phyloP scores from a whole-genome alignment of 148 eudicot genomes.

The Heliosperma pusillum region DNA sequence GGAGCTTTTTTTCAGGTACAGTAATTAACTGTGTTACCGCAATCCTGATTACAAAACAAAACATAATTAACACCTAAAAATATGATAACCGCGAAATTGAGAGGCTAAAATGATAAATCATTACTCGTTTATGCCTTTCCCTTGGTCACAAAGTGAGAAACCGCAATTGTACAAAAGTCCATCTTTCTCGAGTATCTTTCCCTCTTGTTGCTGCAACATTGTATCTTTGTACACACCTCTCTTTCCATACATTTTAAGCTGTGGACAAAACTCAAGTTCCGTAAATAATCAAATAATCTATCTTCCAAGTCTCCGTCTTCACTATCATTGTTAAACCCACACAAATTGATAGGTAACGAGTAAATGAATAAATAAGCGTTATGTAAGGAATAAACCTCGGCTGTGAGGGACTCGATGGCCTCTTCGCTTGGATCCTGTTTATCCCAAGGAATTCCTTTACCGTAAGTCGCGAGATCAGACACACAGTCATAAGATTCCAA shows the following conservation, averaged over 20 bases:
- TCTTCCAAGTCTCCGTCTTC: too few species aligned
- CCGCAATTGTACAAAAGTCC: conserved; percentile 73
- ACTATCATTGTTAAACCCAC: too few species aligned
- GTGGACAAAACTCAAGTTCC: neutral
- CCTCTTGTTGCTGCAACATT: conserved; percentile 66
- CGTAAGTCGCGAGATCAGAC: conserved; percentile 52
- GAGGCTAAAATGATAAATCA: neutral
- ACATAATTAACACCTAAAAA: neutral
- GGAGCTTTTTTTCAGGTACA: conserved; percentile 52
- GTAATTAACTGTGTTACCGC: conserved; percentile 61
- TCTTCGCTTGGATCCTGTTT: conserved; percentile 60
- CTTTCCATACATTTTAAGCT: conserved; percentile 81
- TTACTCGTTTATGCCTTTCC: conserved; percentile 59
- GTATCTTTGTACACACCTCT: conserved; percentile 84
- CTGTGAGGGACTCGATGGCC: conserved; percentile 56
- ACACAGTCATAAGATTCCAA: conserved; percentile 63
- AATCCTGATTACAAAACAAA: conserved; percentile 32
- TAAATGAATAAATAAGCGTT: too few species aligned
- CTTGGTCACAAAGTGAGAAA: conserved; percentile 52
- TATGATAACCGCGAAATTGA: neutral
- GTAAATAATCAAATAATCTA: neutral
- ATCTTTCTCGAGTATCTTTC: conserved; percentile 68
- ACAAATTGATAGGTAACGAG: too few species aligned
- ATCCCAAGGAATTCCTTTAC: conserved; percentile 63
- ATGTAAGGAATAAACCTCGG: conserved; percentile 41